Percentiles rank a stretch among this genome's conserved stretches.
These are phyloP conservation scores for Phytophthora vignae DNA, from an alignment of 352 stramenopile species.

Conservation along the genomic window DNA sequence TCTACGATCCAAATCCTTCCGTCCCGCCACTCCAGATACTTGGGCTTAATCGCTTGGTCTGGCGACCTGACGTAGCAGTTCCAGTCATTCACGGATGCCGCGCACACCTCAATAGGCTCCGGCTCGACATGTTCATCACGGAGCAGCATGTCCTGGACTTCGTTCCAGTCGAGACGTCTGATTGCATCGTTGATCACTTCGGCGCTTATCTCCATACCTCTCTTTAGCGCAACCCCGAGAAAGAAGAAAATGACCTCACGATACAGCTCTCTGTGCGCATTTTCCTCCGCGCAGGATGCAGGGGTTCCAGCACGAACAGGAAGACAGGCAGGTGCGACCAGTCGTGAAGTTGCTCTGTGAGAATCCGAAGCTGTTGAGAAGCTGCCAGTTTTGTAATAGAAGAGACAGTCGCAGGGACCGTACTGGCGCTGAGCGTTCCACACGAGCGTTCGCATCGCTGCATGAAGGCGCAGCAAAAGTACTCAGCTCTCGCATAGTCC, in stretches of 20 bases:
- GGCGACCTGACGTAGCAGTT: slow-evolving; percentile 8
- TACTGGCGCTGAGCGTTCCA: slow-evolving; percentile 73
- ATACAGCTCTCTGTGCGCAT: slow-evolving; percentile 8
- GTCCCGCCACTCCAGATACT: not conserved
- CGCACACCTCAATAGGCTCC: slow-evolving; percentile 5
- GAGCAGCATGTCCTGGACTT: not conserved
- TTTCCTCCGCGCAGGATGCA: slow-evolving; percentile 1
- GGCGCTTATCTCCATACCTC: too few relatives aligned
- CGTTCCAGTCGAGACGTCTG: too few relatives aligned
- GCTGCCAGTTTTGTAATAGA: slow-evolving; percentile 49
- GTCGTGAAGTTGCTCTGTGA: slow-evolving; percentile 42
- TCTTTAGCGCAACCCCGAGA: too few relatives aligned
- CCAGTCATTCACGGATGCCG: slow-evolving; percentile 7
- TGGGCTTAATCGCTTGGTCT: not conserved
- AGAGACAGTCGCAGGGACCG: slow-evolving; percentile 55
- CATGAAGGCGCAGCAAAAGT: slow-evolving; percentile 29
- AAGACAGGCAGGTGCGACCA: slow-evolving; percentile 46
- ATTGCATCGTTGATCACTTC: too few relatives aligned
- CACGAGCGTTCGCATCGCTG: slow-evolving; percentile 28
- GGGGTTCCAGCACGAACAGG: slow-evolving; percentile 45
- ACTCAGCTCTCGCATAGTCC: slow-evolving; percentile 52
- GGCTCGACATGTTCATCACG: not conserved
- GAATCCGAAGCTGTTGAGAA: slow-evolving; percentile 34
- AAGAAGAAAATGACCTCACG: too few relatives aligned
- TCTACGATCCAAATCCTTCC: slow-evolving; percentile 13